Evolutionary conservation across 768 basidiomycete species (phyloP).

Genomic region (Russula olivacea): DNA sequence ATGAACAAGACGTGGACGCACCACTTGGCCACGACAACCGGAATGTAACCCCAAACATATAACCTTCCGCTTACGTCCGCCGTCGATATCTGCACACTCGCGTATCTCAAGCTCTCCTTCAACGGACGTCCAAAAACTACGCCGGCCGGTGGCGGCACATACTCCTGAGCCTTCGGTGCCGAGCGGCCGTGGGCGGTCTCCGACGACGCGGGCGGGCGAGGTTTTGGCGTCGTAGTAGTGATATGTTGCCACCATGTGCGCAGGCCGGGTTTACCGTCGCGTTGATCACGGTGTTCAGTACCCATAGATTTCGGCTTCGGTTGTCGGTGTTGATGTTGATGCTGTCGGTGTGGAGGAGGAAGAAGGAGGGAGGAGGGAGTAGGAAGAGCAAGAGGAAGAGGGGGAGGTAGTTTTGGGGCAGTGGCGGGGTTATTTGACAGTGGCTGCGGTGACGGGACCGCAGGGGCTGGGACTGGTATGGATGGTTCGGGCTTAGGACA

Average conservation of each 20-base stretch:
- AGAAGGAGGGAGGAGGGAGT: conserved; percentile 2
- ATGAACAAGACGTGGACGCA: conserved; percentile 34
- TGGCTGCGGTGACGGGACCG: not conserved
- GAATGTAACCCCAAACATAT: conserved; percentile 91
- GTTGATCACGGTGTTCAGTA: conserved; percentile 7
- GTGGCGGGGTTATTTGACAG: not conserved
- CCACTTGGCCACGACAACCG: conserved; percentile 98
- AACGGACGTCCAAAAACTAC: conserved; percentile 84
- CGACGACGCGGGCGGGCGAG: conserved; percentile 39
- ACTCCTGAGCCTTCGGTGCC: conserved; percentile 14
- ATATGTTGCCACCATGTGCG: conserved; percentile 84
- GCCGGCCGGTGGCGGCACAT: conserved; percentile 34
- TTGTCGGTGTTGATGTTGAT: not conserved
- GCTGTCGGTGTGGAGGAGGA: conserved; percentile 9
- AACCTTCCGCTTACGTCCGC: conserved; percentile 75
- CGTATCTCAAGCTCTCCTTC: conserved; percentile 76
- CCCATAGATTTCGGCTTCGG: not conserved
- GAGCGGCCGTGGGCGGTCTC: not conserved
- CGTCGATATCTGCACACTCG: conserved; percentile 91
- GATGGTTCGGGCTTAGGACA: not conserved
- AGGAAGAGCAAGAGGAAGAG: conserved; percentile 6
- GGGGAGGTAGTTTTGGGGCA: not conserved
- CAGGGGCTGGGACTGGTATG: not conserved
- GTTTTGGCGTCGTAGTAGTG: conserved; percentile 53
- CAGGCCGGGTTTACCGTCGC: conserved; percentile 32